Percentiles rank a stretch among this genome's conserved stretches.
phyloP scores from a whole-genome alignment of 2,329 filamentous ascomycete species.

The Chaetomium sp. region DNA sequence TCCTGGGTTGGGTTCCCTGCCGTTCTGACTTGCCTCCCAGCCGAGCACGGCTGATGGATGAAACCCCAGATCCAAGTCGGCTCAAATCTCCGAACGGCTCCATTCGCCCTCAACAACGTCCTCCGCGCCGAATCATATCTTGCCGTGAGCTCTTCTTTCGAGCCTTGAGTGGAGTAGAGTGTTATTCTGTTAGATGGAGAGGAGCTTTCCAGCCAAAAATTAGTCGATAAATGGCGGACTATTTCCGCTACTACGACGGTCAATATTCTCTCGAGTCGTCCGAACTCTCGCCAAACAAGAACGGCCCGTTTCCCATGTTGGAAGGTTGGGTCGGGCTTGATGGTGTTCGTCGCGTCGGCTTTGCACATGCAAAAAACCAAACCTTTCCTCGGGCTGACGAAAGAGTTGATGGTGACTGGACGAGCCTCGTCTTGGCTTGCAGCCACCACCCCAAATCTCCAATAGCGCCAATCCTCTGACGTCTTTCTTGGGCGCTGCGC shows the following conservation, averaged over 20 bases:
- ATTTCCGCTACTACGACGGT: constrained; percentile 12
- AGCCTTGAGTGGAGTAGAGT: constrained; percentile 14
- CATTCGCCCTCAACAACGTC: constrained; percentile 15
- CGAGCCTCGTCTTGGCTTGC: constrained; percentile 11
- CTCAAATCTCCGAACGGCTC: constrained; percentile 29
- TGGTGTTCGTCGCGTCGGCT: not conserved
- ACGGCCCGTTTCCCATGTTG: constrained; percentile 1
- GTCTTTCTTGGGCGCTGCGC: not conserved
- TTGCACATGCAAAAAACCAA: constrained; percentile 11
- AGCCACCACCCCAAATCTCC: not conserved
- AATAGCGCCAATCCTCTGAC: constrained; percentile 19
- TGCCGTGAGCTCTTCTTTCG: not conserved
- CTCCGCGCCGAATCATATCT: constrained; percentile 11
- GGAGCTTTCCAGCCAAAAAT: not conserved
- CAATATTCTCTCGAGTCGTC: constrained; percentile 1
- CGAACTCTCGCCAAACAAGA: constrained; percentile 4
- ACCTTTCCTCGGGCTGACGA: constrained; percentile 2
- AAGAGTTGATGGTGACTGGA: not conserved
- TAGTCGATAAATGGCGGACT: constrained; percentile 3
- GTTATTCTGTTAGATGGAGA: constrained; percentile 3
- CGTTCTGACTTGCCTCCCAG: constrained; percentile 3
- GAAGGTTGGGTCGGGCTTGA: no score
- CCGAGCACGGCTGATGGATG: not conserved
- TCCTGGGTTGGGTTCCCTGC: constrained; percentile 3
- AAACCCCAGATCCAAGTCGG: not conserved